Conservation (phyloP, 2,329 filamentous ascomycete species). For the Alternaria solani region DNA sequence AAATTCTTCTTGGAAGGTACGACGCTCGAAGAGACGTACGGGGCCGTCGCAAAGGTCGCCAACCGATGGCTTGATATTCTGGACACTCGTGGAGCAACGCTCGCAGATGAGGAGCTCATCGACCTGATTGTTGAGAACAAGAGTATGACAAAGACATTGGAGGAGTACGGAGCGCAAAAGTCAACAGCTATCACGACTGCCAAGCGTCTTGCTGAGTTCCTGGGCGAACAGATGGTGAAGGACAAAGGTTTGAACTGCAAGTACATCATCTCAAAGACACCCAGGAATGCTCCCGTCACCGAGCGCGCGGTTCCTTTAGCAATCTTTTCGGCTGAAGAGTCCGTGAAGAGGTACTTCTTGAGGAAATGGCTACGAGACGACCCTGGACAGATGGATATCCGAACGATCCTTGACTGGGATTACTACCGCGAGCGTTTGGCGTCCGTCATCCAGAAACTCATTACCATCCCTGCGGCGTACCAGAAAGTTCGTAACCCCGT, state of each 20-base stretch:
- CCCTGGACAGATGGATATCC: constrained; percentile 86
- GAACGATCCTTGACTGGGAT: constrained; percentile 91
- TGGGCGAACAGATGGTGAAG: constrained; percentile 98
- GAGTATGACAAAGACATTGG: constrained; percentile 95
- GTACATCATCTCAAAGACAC: constrained; percentile 93
- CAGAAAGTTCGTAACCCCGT: constrained; percentile 96
- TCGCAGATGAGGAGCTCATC: constrained; percentile 96
- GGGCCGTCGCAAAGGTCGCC: constrained; percentile 89
- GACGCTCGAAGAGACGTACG: constrained; percentile 88
- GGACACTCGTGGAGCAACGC: constrained; percentile 82
- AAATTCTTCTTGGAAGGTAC: constrained; percentile 96
- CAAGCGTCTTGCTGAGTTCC: constrained; percentile 90
- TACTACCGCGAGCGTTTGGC: constrained; percentile 97
- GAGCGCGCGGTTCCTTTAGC: constrained; percentile 94
- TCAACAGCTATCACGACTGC: constrained; percentile 99
- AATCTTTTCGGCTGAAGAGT: constrained; percentile 93
- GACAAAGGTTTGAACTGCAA: constrained; percentile 99
- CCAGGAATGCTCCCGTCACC: constrained; percentile 89
- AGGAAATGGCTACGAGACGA: constrained; percentile 97
- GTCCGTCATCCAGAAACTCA: constrained; percentile 97
- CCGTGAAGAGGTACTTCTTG: constrained; percentile 86
- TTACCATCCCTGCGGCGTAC: constrained; percentile 95
- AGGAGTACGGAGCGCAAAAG: constrained; percentile 95
- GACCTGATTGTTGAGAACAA: constrained; percentile 99
- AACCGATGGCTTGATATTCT: constrained; percentile 97